These are phyloP conservation scores for Fusarium coicis DNA, from an alignment of 2,329 filamentous ascomycete genomes.

Conservation along the genomic window DNA sequence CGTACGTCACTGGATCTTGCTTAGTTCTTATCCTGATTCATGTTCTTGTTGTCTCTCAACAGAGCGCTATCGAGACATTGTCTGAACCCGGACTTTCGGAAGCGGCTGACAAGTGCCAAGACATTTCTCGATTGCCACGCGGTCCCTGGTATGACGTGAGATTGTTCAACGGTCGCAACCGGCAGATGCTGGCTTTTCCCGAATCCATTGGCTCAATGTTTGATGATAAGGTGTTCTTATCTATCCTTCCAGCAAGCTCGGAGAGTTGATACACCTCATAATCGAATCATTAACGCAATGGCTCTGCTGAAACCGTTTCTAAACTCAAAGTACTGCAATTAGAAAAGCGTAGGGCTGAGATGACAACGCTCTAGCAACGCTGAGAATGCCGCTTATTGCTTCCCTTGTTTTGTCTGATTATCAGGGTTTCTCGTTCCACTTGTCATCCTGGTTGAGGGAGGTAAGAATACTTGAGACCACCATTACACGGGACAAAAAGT, in stretches of 20 bases:
- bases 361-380: conserved; percentile 5
- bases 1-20: neutral
- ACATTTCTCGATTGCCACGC: neutral
- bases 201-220: neutral
- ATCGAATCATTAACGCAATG: neutral
- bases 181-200: neutral
- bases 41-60: neutral
- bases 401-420: neutral
- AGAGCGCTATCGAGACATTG: neutral
- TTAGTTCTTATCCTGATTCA: neutral
- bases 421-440: neutral
- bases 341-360: conserved; percentile 19
- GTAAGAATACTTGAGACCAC: neutral
- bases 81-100: neutral
- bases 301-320: neutral
- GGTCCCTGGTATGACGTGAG: neutral
- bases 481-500: neutral
- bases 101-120: conserved; percentile 16
- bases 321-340: conserved; percentile 1
- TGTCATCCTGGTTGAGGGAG: neutral
- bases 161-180: conserved; percentile 15
- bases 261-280: neutral
- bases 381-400: conserved; percentile 10
- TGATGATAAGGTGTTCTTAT: neutral
- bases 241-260: neutral